Evolutionary conservation across 495 filamentous ascomycete species (phyloP), one percentile per base, ranked within the genome.

Genomic region (Penicillium waksmanii): DNA sequence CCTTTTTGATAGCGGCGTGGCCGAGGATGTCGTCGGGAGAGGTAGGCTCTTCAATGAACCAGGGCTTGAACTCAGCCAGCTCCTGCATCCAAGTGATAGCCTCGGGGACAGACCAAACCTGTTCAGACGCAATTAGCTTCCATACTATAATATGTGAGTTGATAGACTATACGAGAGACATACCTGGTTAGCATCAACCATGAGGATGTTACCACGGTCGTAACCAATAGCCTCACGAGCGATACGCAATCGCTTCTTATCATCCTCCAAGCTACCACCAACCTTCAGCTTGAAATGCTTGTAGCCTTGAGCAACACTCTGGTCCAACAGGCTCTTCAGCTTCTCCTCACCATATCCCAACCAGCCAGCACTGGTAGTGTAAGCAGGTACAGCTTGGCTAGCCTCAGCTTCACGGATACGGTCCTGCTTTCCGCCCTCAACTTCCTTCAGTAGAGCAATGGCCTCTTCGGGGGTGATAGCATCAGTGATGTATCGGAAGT

Each of bases 1-100:
- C 93, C 55, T 92, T 87, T 23, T 89, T 84, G 65, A 97, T 87
- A 5, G 89, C 87, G 53, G 88, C 88, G 80, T 97, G 93, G 38
- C 93, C 93, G 44, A 93, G 86, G 55, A 97, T 87, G 76, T 97
- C 93, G 66, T 97, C 93, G 13, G 93, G 93, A 43, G 88, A 91
- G 44, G 93, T 97, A n/a, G 93, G 93, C 81, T 97, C 93, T 76
- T 97, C 93, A 65, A 97, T 96, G 78, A 97, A 97, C 93, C 93
- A 97, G 44, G 93, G 93, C 78, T 88, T 87, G 81, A 90, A 97
- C 61, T 91, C 85, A 35, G 84, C 86, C 18, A 97, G 87, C 64
- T 89, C 71, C 56, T 87, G 77, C 92, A 96, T 96, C 80, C 93
- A 91, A 53, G 82, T 84, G 63, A 97, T 94, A 1, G 93, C 93